phyloP scores from a whole-genome alignment of 2,329 filamentous ascomycete species.

The Chaetomiaceae sp. region DNA sequence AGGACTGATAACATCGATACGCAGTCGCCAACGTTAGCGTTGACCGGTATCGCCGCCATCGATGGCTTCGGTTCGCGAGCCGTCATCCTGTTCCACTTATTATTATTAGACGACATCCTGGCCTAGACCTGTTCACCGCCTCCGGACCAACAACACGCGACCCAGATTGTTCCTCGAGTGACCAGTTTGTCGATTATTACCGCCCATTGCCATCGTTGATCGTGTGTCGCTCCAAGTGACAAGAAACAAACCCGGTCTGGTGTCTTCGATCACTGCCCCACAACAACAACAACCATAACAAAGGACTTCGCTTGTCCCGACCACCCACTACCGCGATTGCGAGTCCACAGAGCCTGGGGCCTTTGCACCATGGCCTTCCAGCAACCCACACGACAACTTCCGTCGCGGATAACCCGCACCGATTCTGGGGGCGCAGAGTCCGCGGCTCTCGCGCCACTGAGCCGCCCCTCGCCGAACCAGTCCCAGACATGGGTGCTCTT shows the following conservation, averaged over 20 bases:
- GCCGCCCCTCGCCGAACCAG: constrained; percentile 50
- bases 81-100: neutral
- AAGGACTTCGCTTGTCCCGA: no score
- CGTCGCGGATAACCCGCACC: constrained; percentile 43
- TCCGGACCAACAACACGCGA: neutral
- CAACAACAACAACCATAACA: neutral
- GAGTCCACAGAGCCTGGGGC: neutral
- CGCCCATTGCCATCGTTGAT: neutral
- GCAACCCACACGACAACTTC: constrained; percentile 50
- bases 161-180: neutral
- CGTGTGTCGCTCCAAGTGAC: neutral
- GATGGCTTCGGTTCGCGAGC: neutral
- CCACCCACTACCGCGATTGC: neutral
- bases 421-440: constrained; percentile 37
- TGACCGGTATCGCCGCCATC: no score
- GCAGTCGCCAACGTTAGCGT: no score
- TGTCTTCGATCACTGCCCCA: neutral
- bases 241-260: neutral
- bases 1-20: constrained; percentile 6
- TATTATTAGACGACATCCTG: neutral
- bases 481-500: constrained; percentile 97
- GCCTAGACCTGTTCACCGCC: constrained; percentile 8
- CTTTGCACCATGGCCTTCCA: constrained; percentile 50
- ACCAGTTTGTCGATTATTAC: neutral
- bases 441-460: constrained; percentile 29